phyloP scores from a whole-genome alignment of 495 filamentous ascomycete genomes.

The Daldinia concentrica region DNA sequence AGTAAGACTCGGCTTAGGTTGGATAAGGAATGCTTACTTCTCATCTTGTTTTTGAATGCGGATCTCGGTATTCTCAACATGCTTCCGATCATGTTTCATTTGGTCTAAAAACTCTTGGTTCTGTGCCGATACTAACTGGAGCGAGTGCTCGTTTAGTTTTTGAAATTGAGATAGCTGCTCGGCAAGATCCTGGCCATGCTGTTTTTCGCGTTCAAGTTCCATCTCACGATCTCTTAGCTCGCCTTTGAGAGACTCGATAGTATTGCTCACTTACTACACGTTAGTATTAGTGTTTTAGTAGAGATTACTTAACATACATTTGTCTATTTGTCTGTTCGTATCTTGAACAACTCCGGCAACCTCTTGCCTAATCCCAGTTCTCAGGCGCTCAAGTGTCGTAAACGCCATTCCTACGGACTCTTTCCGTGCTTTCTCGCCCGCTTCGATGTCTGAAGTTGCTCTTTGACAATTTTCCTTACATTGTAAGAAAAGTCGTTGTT shows the following conservation, averaged over 20 bases:
- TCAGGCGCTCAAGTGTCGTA: slow-evolving; percentile 44
- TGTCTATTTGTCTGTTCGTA: slow-evolving; percentile 37
- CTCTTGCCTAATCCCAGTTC: slow-evolving; percentile 47
- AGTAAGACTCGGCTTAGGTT: not conserved
- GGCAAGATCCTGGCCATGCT: slow-evolving; percentile 36
- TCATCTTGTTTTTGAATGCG: slow-evolving; percentile 35
- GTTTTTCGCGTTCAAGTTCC: slow-evolving; percentile 44
- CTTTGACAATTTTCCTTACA: slow-evolving; percentile 45
- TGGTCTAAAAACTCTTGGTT: slow-evolving; percentile 47
- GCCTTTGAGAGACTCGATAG: slow-evolving; percentile 38
- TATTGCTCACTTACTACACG: slow-evolving; percentile 39
- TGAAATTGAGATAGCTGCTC: slow-evolving; percentile 43
- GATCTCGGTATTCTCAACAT: slow-evolving; percentile 14
- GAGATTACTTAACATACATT: slow-evolving; percentile 38
- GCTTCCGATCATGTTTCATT: slow-evolving; percentile 28
- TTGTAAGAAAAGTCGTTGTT: slow-evolving; percentile 49
- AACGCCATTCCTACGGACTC: slow-evolving; percentile 39
- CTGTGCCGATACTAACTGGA: slow-evolving; percentile 43
- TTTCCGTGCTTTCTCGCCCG: slow-evolving; percentile 31
- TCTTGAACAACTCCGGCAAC: slow-evolving; percentile 43
- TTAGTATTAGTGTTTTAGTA: slow-evolving; percentile 1
- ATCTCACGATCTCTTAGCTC: slow-evolving; percentile 44
- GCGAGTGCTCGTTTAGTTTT: slow-evolving; percentile 38
- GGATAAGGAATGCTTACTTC: slow-evolving; percentile 22
- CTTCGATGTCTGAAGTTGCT: slow-evolving; percentile 38